Percentiles rank a stretch among this genome's conserved stretches.
Conservation (phyloP, 805 yeast genomes). For the Myxozyma melibiosi region DNA sequence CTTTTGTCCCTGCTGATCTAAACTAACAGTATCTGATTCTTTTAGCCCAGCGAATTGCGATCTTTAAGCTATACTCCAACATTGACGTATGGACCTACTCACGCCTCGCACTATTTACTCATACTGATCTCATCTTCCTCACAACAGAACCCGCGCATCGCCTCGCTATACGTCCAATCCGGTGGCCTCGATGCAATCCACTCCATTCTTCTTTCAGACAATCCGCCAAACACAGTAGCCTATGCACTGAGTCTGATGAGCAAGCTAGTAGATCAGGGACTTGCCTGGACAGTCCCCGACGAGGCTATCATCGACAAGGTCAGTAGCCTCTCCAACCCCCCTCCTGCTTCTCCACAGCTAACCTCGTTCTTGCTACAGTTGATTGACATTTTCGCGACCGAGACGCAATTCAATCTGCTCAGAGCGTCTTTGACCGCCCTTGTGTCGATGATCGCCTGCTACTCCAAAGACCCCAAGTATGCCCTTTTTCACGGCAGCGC, state of each 20-base stretch:
- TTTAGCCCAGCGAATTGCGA: constrained; percentile 15
- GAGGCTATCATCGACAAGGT: constrained; percentile 7
- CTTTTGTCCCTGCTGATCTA: neutral
- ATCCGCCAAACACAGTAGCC: constrained; percentile 1
- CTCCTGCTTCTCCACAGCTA: neutral
- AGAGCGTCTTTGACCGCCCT: constrained; percentile 10
- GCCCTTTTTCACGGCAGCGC: constrained; percentile 2
- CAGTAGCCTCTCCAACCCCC: neutral
- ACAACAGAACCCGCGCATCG: constrained; percentile 5
- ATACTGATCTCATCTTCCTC: neutral
- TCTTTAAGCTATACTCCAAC: neutral
- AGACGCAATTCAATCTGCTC: constrained; percentile 12
- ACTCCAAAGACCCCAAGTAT: neutral
- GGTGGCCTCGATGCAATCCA: constrained; percentile 10
- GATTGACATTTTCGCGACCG: constrained; percentile 2
- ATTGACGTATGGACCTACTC: constrained; percentile 3
- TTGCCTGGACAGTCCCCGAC: constrained; percentile 5
- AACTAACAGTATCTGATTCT: neutral
- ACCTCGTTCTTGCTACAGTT: neutral
- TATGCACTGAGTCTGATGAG: constrained; percentile 9
- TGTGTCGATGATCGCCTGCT: neutral
- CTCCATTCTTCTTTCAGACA: neutral
- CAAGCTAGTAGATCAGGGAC: constrained; percentile 8
- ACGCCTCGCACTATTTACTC: neutral
- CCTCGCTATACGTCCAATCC: constrained; percentile 4